phyloP scores from a whole-genome alignment of 345 rosid species.

The Salix purpurea region DNA sequence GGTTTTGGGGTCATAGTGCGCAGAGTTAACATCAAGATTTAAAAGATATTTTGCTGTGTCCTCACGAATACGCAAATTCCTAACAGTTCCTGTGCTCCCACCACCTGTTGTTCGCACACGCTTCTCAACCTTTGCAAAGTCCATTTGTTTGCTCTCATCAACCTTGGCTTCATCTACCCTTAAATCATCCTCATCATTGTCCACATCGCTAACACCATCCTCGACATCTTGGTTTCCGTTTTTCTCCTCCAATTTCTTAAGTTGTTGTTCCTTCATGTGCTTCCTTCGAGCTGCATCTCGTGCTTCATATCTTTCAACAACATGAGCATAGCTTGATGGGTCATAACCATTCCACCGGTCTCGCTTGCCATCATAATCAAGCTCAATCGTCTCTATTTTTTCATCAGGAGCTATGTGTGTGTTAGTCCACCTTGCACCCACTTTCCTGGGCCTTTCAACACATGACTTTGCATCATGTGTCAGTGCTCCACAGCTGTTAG shows the following conservation, averaged over 20 bases:
- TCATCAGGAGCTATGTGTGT: constrained; percentile 84
- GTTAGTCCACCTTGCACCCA: constrained; percentile 68
- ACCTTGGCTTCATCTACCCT: constrained; percentile 84
- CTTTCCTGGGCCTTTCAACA: constrained; percentile 75
- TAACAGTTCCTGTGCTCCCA: constrained; percentile 96
- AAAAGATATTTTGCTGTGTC: constrained; percentile 28
- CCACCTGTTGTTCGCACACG: constrained; percentile 96
- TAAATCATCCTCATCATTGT: constrained; percentile 67
- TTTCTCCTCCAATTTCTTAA: constrained; percentile 78
- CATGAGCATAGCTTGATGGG: constrained; percentile 56
- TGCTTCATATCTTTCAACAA: constrained; percentile 74
- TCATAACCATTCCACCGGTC: constrained; percentile 93
- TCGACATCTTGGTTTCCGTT: constrained; percentile 45
- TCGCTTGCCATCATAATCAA: constrained; percentile 85
- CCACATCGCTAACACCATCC: constrained; percentile 53
- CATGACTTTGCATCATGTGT: constrained; percentile 69
- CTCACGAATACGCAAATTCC: constrained; percentile 21
- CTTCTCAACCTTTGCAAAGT: constrained; percentile 93
- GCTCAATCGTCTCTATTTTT: constrained; percentile 70
- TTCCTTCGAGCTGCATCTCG: constrained; percentile 74
- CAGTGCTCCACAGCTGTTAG: constrained; percentile 80
- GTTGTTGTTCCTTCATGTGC: constrained; percentile 66
- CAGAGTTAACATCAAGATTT: constrained; percentile 28
- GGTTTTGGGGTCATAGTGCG: constrained; percentile 21
- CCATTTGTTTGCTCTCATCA: constrained; percentile 94